Conservation (phyloP, 345 rosid species). For the Microthlaspi erraticum region DNA sequence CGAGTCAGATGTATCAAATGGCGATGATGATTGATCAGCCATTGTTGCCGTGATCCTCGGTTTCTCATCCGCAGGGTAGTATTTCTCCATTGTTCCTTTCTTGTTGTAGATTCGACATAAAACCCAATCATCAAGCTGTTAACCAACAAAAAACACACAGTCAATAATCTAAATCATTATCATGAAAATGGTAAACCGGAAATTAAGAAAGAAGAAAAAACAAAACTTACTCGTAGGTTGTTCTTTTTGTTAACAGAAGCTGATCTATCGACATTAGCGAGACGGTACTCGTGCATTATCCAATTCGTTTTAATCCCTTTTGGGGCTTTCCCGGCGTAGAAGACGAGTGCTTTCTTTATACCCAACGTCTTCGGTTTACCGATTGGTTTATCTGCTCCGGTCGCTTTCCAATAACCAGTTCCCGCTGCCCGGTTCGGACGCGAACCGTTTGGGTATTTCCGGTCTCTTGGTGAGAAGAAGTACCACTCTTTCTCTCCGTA, state of each 20-base stretch:
- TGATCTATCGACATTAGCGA: slow-evolving; percentile 83
- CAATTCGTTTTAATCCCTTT: slow-evolving; percentile 86
- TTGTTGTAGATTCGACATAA: slow-evolving; percentile 88
- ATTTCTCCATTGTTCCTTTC: slow-evolving; percentile 77
- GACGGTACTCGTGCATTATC: slow-evolving; percentile 99
- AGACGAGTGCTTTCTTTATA: slow-evolving; percentile 86
- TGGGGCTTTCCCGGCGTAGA: slow-evolving; percentile 92
- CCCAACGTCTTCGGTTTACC: slow-evolving; percentile 84
- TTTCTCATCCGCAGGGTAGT: slow-evolving; percentile 39
- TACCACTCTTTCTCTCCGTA: slow-evolving; percentile 98
- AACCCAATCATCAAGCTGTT: slow-evolving; percentile 92
- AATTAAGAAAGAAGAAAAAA: not conserved
- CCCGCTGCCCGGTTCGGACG: slow-evolving; percentile 95
- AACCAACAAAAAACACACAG: slow-evolving; percentile 5
- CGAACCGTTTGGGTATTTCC: slow-evolving; percentile 90
- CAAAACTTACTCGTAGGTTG: slow-evolving; percentile 64
- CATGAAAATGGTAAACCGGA: not conserved
- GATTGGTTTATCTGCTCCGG: slow-evolving; percentile 93
- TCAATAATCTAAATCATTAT: slow-evolving; percentile 14
- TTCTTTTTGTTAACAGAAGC: slow-evolving; percentile 59
- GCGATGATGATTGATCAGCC: slow-evolving; percentile 32
- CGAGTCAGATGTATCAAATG: slow-evolving; percentile 68
- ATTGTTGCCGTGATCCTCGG: slow-evolving; percentile 27
- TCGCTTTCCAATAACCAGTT: slow-evolving; percentile 91
- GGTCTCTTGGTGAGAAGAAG: slow-evolving; percentile 86